Evolutionary conservation across 345 rosid species (phyloP), one percentile per base, ranked within the genome.

Genomic region (Acer negundo): DNA sequence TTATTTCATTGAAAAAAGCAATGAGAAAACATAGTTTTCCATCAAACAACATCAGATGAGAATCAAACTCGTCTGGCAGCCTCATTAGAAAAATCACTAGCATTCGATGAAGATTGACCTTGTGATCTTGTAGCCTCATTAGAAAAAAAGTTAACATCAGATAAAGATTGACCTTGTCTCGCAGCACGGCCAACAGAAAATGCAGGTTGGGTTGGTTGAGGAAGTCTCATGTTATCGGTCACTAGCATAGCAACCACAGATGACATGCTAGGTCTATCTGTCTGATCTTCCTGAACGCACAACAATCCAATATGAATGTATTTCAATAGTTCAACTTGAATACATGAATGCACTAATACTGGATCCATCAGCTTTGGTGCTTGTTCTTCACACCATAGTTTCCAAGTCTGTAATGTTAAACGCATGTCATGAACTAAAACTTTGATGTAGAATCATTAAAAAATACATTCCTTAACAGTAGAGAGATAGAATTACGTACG

Each of bases 201-300:
- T 47, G 35, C 31, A 6, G 65, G 78, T 13, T 64, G 64, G 9
- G 63, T 61, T 47, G 78, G 78, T 51, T 0, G 2, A 11, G 64
- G 44, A 46, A 65, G 64, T 42, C 10, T 42, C 0, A 64, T 28
- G 61, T 42, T 24, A 22, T 75, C 78, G 0, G 13, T 69, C 44
- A 46, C 63, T 22, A 67, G 42, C 65, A 63, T 24, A 20, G 6
- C 70, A n/a, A 51, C 62, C 64, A 49, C 58, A 0, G 16, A 12
- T 0, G 42, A 47, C 66, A 77, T 77, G 22, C 49, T 70, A 7
- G 80, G 80, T 17, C 56, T 35, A 20, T 70, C 38, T 1, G 26
- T 38, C 13, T 64, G 63, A 26, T 70, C 70, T 72, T 77, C 70
- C 46, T 77, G 80, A 47, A 77, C 55, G 16, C 80, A 63, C 76